phyloP scores from a whole-genome alignment of 345 rosid genomes.

The Triadica sebifera region DNA sequence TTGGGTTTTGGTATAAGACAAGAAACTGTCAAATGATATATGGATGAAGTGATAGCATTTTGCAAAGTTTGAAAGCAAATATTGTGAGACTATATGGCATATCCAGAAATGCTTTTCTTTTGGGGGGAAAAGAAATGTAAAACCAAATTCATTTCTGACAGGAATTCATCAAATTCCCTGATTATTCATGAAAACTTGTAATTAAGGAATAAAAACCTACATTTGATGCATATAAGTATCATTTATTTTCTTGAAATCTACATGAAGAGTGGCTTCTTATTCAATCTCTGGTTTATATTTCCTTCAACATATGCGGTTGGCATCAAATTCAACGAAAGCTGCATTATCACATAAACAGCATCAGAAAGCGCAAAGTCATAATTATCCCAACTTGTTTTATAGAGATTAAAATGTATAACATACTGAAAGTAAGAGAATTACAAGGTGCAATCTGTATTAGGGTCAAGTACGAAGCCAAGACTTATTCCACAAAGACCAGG shows the following conservation, averaged over 20 bases:
- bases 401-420: no score
- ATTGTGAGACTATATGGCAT: no score
- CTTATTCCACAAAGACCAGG: constrained; percentile 74
- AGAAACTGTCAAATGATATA: not conserved
- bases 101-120: no score
- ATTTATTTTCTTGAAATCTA: not conserved
- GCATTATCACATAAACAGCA: constrained; percentile 10
- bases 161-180: no score
- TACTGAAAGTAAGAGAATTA: constrained; percentile 15
- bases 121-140: no score
- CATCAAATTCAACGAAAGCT: constrained; percentile 6
- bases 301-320: not conserved
- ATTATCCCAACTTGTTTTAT: no score
- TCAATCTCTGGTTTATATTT: not conserved
- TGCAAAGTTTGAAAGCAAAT: no score
- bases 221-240: not conserved
- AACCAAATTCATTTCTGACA: no score
- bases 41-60: not conserved
- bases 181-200: no score
- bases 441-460: constrained; percentile 65
- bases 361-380: no score
- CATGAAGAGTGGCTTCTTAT: not conserved
- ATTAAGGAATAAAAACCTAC: no score
- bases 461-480: constrained; percentile 63
- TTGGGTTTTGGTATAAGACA: not conserved